Evolutionary conservation across 164 flowering plant genomes (phyloP).

Genomic region (Chloranthus sessilifolius): DNA sequence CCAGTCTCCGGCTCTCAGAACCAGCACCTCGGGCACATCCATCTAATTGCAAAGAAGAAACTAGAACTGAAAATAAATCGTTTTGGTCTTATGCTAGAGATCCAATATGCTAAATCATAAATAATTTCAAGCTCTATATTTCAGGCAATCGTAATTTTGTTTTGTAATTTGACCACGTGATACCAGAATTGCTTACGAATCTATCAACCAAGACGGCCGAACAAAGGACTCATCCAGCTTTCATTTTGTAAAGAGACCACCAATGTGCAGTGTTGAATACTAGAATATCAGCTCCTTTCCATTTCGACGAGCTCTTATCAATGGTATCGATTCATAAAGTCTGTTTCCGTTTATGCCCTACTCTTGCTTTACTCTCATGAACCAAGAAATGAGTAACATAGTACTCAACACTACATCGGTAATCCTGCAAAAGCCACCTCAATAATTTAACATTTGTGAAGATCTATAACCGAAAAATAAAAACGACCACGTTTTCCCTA

Average conservation of each 20-base stretch:
- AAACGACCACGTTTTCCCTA: no score
- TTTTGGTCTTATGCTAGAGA: no score
- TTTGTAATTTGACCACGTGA: no score
- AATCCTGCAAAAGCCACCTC: constrained; percentile 54
- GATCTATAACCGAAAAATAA: no score
- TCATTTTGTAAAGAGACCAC: constrained; percentile 96
- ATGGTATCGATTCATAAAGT: constrained; percentile 75
- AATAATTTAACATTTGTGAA: constrained; percentile 10
- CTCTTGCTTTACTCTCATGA: constrained; percentile 79
- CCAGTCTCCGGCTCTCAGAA: no score
- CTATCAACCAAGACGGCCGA: not conserved
- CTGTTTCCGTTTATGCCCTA: constrained; percentile 57
- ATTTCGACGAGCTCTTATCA: constrained; percentile 74
- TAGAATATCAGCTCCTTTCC: constrained; percentile 94
- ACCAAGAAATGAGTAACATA: constrained; percentile 85
- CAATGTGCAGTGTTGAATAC: constrained; percentile 96
- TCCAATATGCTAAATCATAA: no score
- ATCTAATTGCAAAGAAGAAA: no score
- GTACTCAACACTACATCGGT: constrained; percentile 81
- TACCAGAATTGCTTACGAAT: no score
- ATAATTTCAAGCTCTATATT: no score
- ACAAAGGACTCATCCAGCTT: constrained; percentile 67
- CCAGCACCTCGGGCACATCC: no score
- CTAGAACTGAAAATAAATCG: no score
- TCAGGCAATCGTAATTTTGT: no score